Base-by-base conservation (phyloP, 495 filamentous ascomycete species). In the Aspergillus leporis region DNA sequence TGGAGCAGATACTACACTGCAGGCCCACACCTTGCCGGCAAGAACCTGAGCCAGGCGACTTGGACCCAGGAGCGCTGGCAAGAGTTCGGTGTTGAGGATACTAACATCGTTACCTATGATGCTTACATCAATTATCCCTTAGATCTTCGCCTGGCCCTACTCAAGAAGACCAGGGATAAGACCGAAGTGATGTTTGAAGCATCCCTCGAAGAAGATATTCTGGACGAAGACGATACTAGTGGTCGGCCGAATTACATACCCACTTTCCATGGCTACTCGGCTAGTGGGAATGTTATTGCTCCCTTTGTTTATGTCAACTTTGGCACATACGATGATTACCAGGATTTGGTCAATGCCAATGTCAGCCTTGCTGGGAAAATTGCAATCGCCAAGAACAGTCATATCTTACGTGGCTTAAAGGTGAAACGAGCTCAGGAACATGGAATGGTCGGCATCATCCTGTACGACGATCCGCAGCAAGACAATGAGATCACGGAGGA, bases 231-330 rank as follows among this genome's bases (percentile, higher is more conserved):
- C 68, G 78, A 82, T 5, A 96, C 93, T 0, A 90, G 83, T 22
- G 78, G 85, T 25, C 70, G 92, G 25, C 70, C 82, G 14, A 81
- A 94, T 59, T 82, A 92, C 30, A 83, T 98, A 43, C 93, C 95
- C 4, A 94, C 89, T 3, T 98, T 98, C 74, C 92, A 98, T 72
- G 94, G 94, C 25, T 98, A 97, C 69, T 95, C 91, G 8, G 92
- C 91, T 4, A 90, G 78, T 53, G 94, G 94, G 4, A 96, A 97
- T 66, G 93, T 93, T 53, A 94, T 92, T 0, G 93, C 87, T 14
- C 79, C 77, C 30, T 91, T 85, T 65, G 90, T 96, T 25, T 96
- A 88, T 70, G 90, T 87, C 62, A 97, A 97, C 70, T 96, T 93
- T 60, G 93, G 93, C 45, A 92, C 88, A 1, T 93, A 85, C 65